These are phyloP conservation scores for Aspergillus pseudoglaucus DNA, from an alignment of 2,329 filamentous ascomycete species.

Conservation along the genomic window DNA sequence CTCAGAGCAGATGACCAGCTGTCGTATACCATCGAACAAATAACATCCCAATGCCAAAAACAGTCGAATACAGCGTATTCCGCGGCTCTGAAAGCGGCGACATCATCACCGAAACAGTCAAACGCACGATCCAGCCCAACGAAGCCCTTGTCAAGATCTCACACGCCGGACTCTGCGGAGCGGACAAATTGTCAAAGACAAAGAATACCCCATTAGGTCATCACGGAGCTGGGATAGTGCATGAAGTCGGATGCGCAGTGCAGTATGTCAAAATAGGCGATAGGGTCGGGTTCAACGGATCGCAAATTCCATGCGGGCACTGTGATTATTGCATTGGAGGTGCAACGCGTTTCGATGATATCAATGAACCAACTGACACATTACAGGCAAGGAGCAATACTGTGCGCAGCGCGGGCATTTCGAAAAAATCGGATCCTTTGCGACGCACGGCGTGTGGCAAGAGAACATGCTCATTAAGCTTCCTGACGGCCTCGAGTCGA, in stretches of 20 bases:
- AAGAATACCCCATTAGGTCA: slow-evolving; percentile 10
- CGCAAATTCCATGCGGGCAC: slow-evolving; percentile 11
- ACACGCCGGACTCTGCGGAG: slow-evolving; percentile 11
- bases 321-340: slow-evolving; percentile 15
- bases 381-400: slow-evolving; percentile 12
- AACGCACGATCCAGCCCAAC: background rate
- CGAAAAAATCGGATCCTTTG: slow-evolving; percentile 13
- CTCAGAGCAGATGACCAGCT: background rate
- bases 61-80: slow-evolving; percentile 6
- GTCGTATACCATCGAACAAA: background rate
- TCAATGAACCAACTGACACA: background rate
- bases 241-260: slow-evolving; percentile 11
- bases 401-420: slow-evolving; percentile 10
- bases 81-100: slow-evolving; percentile 4
- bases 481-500: background rate
- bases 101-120: slow-evolving; percentile 1
- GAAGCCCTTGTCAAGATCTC: slow-evolving; percentile 11
- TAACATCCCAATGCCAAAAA: background rate
- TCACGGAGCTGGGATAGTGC: slow-evolving; percentile 16
- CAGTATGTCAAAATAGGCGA: slow-evolving; percentile 8
- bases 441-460: slow-evolving; percentile 12
- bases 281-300: slow-evolving; percentile 15
- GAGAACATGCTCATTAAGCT: slow-evolving; percentile 4
- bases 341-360: background rate
- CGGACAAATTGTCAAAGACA: slow-evolving; percentile 8